Percentiles rank a stretch among this genome's conserved stretches.
These are phyloP conservation scores for Boletus edulis DNA, from an alignment of 768 basidiomycete genomes.

Conservation along the genomic window DNA sequence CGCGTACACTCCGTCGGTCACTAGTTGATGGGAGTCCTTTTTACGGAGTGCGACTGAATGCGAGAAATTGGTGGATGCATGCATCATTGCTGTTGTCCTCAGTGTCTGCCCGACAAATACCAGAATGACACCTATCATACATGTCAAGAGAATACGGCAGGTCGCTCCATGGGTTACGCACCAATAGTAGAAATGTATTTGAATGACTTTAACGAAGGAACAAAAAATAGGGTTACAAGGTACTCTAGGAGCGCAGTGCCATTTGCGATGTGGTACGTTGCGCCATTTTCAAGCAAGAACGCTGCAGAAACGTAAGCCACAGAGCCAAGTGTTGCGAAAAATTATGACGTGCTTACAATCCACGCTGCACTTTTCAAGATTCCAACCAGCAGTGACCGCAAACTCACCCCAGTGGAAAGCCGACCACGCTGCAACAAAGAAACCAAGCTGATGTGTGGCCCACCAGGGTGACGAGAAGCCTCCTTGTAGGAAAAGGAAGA, in stretches of 20 bases:
- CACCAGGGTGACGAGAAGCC: conserved; percentile 51
- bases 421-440: conserved; percentile 82
- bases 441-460: conserved; percentile 73
- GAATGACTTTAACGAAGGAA: conserved; percentile 59
- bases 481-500: conserved; percentile 46
- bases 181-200: conserved; percentile 61
- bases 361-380: conserved; percentile 85
- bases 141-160: not conserved
- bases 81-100: conserved; percentile 93
- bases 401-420: conserved; percentile 94
- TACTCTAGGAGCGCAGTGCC: conserved; percentile 77
- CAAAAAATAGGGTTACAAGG: conserved; percentile 63
- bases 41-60: conserved; percentile 82
- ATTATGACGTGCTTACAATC: conserved; percentile 65
- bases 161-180: conserved; percentile 28
- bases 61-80: conserved; percentile 91
- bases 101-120: conserved; percentile 72
- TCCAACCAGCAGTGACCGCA: conserved; percentile 94
- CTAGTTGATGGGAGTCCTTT: conserved; percentile 68
- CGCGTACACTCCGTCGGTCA: conserved; percentile 89
- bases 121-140: conserved; percentile 54
- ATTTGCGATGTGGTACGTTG: conserved; percentile 83
- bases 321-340: not conserved
- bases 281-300: conserved; percentile 89
- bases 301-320: conserved; percentile 46